Percentiles rank a stretch among this genome's conserved stretches.
These are phyloP conservation scores for Talaromyces amestolkiae DNA, from an alignment of 2,329 filamentous ascomycete species.

Conservation along the genomic window DNA sequence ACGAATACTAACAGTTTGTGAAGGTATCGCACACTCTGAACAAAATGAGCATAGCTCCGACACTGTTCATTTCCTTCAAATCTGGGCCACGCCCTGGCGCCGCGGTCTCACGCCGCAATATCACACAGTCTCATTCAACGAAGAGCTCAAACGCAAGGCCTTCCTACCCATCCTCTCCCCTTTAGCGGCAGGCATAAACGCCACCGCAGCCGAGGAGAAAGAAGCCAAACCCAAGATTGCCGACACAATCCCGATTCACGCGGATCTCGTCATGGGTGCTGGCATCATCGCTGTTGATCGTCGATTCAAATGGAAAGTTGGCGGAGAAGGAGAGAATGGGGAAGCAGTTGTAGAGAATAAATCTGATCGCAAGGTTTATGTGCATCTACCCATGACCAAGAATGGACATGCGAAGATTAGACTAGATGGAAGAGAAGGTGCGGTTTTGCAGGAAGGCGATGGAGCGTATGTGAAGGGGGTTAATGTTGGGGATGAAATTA, in stretches of 20 bases:
- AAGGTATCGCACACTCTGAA: constrained; percentile 74
- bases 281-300: constrained; percentile 66
- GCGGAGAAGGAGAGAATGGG: constrained; percentile 39
- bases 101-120: constrained; percentile 70
- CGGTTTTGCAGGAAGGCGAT: constrained; percentile 71
- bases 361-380: constrained; percentile 66
- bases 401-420: constrained; percentile 69
- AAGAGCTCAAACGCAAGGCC: constrained; percentile 67
- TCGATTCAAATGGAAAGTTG: constrained; percentile 70
- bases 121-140: constrained; percentile 69
- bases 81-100: constrained; percentile 81
- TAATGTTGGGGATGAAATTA: constrained; percentile 62
- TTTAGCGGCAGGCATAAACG: constrained; percentile 64
- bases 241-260: constrained; percentile 77
- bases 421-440: constrained; percentile 64
- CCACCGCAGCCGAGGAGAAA: constrained; percentile 61
- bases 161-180: constrained; percentile 76
- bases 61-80: constrained; percentile 81
- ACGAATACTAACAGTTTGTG: constrained; percentile 10
- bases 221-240: constrained; percentile 60
- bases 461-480: constrained; percentile 71
- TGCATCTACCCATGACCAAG: constrained; percentile 79
- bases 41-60: constrained; percentile 63
- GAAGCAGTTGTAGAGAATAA: constrained; percentile 35
- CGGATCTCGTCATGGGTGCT: constrained; percentile 79